Conservation (phyloP, 2,329 filamentous ascomycete genomes). For the Fusarium sp. region DNA sequence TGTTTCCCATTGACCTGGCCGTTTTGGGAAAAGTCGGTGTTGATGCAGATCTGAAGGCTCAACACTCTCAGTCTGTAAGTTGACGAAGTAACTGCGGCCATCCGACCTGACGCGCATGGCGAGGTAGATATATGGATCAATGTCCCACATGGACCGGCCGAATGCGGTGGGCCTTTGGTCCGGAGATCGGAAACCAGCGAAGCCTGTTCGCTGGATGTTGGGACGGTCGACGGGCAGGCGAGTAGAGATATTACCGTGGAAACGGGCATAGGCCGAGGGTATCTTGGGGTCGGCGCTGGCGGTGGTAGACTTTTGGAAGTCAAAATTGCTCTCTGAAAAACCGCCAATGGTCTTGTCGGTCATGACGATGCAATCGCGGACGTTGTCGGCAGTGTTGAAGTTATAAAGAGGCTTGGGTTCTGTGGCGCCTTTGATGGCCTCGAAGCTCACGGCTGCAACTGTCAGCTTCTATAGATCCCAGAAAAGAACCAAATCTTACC, state of each 20-base stretch:
- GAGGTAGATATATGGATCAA: constrained; percentile 89
- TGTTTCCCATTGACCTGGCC: constrained; percentile 92
- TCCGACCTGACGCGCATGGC: constrained; percentile 91
- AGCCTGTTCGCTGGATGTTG: constrained; percentile 84
- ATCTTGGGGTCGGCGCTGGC: background rate
- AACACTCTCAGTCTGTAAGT: constrained; percentile 93
- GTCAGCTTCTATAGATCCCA: background rate
- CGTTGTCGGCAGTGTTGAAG: constrained; percentile 67
- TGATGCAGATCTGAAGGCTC: constrained; percentile 97
- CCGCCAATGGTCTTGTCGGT: constrained; percentile 89
- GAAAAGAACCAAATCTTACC: constrained; percentile 54
- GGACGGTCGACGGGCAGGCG: constrained; percentile 81
- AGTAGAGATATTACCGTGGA: constrained; percentile 90
- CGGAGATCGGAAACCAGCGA: constrained; percentile 88
- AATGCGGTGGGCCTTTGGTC: constrained; percentile 85
- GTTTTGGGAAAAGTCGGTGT: constrained; percentile 84
- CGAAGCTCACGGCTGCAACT: constrained; percentile 73
- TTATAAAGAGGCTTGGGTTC: constrained; percentile 74
- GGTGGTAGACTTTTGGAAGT: constrained; percentile 61
- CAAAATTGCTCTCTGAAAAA: constrained; percentile 80
- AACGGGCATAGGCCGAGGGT: constrained; percentile 73
- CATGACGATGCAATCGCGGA: constrained; percentile 79
- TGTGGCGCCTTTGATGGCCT: constrained; percentile 75
- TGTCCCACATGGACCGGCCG: constrained; percentile 86
- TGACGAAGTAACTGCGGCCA: constrained; percentile 92